Evolutionary conservation across 2,329 filamentous ascomycete species (phyloP), one percentile per base, ranked within the genome.

Genomic region (Xylariales sp.): DNA sequence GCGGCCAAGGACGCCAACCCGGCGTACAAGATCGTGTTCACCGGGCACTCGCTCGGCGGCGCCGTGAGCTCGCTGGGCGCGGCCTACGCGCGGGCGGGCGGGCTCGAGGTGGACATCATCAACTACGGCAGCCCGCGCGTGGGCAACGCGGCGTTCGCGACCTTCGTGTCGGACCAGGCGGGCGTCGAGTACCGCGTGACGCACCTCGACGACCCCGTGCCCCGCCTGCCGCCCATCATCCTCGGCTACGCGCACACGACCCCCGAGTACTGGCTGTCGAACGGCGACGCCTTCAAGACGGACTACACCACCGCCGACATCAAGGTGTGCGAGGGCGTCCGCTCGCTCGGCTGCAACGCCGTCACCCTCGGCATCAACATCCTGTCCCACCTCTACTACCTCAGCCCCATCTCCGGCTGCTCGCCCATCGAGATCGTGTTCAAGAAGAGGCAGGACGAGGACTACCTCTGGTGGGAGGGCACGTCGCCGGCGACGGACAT

Each of bases 21-120:
- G 0, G 69, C 67, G 55, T 90, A 85, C 80, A 77, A 77, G 53
- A 75, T 91, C 75, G 76, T 90, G 18, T 78, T 85, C n/a, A 89
- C 89, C 0, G 91, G 91, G 43, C 90, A 93, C 81, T 91, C 88
- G 9, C 86, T 93, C 3, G 91, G 91, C 55, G 91, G 83, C 32
- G 89, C 89, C 6, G 81, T 93, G 1, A 88, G 86, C 46, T 87
- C 85, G 6, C 76, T 93, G 4, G 90, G 83, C 0, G 87, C 84
- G 0, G 87, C 84, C 0, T 83, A 87, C 71, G 79, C 91, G 23
- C 85, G 89, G 1, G 54, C 76, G 77, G 5, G 74, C 76, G 9
- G 87, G 85, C 49, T 78, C 80, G 70, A 79, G 1, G 78, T 82
- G 58, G 88, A 90, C 72, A 73, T 92, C 50, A 91, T 89, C 82